These are phyloP conservation scores for Harringtonia aguacate DNA, from an alignment of 2,329 filamentous ascomycete species.

Conservation along the genomic window DNA sequence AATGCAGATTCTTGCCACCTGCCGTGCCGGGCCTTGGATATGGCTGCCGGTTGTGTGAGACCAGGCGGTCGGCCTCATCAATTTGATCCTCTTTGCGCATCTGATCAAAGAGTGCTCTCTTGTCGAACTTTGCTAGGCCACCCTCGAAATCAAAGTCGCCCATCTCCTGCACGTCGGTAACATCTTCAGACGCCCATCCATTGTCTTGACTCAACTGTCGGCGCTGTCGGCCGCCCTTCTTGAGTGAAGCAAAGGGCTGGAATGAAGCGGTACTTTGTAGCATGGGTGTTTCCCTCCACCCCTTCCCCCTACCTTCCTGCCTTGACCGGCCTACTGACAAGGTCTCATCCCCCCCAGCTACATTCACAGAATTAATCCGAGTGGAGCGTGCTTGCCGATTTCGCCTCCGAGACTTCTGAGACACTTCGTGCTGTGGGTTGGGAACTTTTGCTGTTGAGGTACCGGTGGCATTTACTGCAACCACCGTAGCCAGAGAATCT, in stretches of 20 bases:
- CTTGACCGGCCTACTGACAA: constrained; percentile 10
- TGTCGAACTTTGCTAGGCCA: constrained; percentile 90
- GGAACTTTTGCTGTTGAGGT: not conserved
- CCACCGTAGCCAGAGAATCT: not conserved
- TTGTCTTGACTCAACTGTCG: constrained; percentile 40
- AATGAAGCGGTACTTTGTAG: constrained; percentile 50
- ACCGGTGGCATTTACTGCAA: not conserved
- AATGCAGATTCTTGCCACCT: constrained; percentile 82
- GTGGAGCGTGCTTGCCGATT: constrained; percentile 21
- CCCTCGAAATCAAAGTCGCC: constrained; percentile 91
- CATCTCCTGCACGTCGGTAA: constrained; percentile 86
- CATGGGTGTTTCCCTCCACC: constrained; percentile 51
- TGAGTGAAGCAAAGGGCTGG: constrained; percentile 51
- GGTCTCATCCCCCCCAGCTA: no score
- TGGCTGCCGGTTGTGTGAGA: constrained; percentile 69
- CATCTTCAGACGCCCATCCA: constrained; percentile 93
- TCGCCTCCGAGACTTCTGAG: constrained; percentile 9
- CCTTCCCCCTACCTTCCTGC: constrained; percentile 31
- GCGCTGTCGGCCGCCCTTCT: constrained; percentile 37
- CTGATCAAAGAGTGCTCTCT: constrained; percentile 81
- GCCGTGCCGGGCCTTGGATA: constrained; percentile 56
- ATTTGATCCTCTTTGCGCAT: constrained; percentile 81
- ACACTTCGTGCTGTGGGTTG: not conserved
- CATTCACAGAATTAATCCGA: constrained; percentile 10
- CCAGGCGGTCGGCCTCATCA: constrained; percentile 82